These are phyloP conservation scores for Obelidium mucronatum DNA, from an alignment of 192 early-diverging fungal genomes.

Conservation along the genomic window DNA sequence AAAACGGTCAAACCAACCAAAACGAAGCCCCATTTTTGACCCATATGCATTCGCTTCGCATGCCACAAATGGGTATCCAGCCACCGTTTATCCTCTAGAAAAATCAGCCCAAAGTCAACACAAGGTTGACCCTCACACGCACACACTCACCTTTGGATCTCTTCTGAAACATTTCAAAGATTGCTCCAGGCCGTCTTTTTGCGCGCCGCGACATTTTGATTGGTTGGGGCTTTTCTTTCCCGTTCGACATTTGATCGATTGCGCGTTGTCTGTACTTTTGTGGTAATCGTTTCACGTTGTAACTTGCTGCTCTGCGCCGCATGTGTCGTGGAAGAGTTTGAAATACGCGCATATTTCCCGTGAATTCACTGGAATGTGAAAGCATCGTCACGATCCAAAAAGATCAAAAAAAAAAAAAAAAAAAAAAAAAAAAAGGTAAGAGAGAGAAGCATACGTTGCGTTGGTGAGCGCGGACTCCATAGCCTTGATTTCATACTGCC, in stretches of 20 bases:
- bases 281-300: conserved; percentile 94
- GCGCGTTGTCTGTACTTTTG: conserved; percentile 80
- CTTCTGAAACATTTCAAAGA: conserved; percentile 33
- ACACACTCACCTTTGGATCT: conserved; percentile 25
- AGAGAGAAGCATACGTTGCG: conserved; percentile 49
- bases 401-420: too few species aligned
- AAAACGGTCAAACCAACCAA: conserved; percentile 54
- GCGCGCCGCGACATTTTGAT: conserved; percentile 37
- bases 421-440: background rate
- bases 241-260: conserved; percentile 66
- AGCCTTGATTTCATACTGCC: conserved; percentile 85
- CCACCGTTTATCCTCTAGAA: conserved; percentile 74
- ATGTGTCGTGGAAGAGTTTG: conserved; percentile 92
- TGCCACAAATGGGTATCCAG: conserved; percentile 99
- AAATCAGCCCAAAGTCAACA: background rate
- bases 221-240: conserved; percentile 44
- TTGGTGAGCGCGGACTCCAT: conserved; percentile 80
- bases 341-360: conserved; percentile 72
- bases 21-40: conserved; percentile 80
- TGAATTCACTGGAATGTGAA: conserved; percentile 43
- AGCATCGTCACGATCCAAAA: background rate
- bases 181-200: conserved; percentile 34
- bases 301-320: conserved; percentile 91
- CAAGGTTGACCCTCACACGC: background rate
- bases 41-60: conserved; percentile 97